phyloP scores from a whole-genome alignment of 495 filamentous ascomycete genomes.

The Cetradonia linearis region DNA sequence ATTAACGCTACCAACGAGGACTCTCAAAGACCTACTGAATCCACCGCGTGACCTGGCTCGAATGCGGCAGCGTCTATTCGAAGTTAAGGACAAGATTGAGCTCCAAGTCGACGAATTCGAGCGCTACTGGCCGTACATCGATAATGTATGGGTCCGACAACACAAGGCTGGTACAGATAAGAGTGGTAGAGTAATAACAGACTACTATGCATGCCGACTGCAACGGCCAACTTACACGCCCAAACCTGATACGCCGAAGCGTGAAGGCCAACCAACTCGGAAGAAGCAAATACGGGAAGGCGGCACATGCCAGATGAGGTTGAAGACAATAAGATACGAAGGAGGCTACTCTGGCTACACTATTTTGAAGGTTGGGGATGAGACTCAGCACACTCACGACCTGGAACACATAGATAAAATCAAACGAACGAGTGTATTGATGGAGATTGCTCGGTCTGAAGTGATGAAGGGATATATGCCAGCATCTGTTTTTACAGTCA shows the following conservation, averaged over 20 bases:
- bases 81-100: conserved; percentile 44
- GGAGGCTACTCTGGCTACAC: conserved; percentile 28
- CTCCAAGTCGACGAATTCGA: conserved; percentile 42
- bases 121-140: conserved; percentile 45
- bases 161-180: conserved; percentile 39
- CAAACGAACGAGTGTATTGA: conserved; percentile 43
- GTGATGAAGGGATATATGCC: conserved; percentile 44
- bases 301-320: conserved; percentile 42
- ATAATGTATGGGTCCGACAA: conserved; percentile 46
- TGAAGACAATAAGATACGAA: conserved; percentile 42
- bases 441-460: conserved; percentile 42
- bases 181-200: conserved; percentile 40
- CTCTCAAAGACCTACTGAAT: conserved; percentile 26
- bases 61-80: conserved; percentile 41
- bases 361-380: conserved; percentile 28
- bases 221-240: conserved; percentile 35
- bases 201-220: conserved; percentile 45
- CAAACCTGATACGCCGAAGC: conserved; percentile 23
- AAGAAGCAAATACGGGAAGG: conserved; percentile 43
- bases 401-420: conserved; percentile 43
- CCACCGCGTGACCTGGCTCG: conserved; percentile 36
- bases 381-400: conserved; percentile 39
- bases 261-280: conserved; percentile 42
- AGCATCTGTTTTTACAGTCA: conserved; percentile 43
- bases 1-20: conserved; percentile 17